phyloP scores from a whole-genome alignment of 345 rosid species.

The Eucalyptus tenuipes region DNA sequence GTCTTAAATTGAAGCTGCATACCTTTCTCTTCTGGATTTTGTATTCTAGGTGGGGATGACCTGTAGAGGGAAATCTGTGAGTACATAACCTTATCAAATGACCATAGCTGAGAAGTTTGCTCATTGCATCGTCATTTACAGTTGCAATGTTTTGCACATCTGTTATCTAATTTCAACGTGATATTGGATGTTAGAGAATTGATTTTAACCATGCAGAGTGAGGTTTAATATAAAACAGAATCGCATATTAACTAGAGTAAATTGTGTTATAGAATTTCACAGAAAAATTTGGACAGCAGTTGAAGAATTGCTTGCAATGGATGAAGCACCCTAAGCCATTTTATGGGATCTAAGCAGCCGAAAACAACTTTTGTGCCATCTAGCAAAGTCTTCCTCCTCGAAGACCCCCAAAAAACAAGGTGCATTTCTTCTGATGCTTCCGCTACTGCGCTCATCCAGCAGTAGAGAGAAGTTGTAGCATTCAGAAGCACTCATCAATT shows the following conservation, averaged over 20 bases:
- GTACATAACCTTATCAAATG: neutral
- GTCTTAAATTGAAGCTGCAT: constrained; percentile 74
- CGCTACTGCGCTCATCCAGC: neutral
- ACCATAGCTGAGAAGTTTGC: neutral
- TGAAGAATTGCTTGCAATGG: neutral
- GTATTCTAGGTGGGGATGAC: constrained; percentile 44
- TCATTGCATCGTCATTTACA: neutral
- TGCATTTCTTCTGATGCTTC: neutral
- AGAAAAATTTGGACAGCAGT: neutral
- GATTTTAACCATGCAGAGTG: neutral
- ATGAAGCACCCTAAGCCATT: neutral
- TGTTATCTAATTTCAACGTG: neutral
- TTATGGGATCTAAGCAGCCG: neutral
- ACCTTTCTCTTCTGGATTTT: constrained; percentile 45
- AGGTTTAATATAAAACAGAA: neutral
- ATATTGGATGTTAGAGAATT: neutral
- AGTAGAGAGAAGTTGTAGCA: neutral
- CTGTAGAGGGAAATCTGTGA: constrained; percentile 15
- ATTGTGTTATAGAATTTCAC: neutral
- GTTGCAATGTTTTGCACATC: neutral
- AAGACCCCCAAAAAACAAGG: neutral
- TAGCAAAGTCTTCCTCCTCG: neutral
- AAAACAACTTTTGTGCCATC: neutral
- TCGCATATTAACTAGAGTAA: neutral
- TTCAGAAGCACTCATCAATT: neutral